phyloP scores from a whole-genome alignment of 176 grass and related monocot species.

The Oryza nivara region DNA sequence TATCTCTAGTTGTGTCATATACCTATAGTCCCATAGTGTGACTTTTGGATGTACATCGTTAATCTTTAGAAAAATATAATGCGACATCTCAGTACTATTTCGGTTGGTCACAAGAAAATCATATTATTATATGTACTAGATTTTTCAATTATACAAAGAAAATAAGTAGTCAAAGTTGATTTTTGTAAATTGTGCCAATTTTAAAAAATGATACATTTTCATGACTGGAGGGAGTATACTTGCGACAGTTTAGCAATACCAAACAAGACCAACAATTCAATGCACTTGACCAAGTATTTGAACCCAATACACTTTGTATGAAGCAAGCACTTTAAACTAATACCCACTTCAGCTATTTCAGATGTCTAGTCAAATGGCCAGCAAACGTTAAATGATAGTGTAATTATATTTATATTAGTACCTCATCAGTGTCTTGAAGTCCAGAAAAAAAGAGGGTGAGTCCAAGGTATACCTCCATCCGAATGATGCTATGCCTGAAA shows the following conservation, averaged over 20 bases:
- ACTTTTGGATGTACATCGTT: background rate
- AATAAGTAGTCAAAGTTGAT: background rate
- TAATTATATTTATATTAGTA: background rate
- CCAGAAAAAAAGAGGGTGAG: background rate
- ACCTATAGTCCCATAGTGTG: background rate
- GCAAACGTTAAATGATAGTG: background rate
- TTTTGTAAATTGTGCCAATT: background rate
- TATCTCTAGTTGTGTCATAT: background rate
- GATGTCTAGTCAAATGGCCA: background rate
- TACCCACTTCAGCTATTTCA: background rate
- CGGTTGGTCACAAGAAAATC: background rate
- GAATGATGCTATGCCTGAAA: background rate
- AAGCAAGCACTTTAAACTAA: background rate
- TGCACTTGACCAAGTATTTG: background rate
- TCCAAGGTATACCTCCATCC: background rate
- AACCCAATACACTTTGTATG: background rate
- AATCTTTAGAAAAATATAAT: background rate
- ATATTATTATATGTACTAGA: background rate
- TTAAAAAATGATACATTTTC: background rate
- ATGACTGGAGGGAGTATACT: background rate
- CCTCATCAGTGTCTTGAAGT: background rate
- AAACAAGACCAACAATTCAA: background rate
- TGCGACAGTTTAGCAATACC: background rate
- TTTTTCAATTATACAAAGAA: background rate
- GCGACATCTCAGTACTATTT: background rate